Evolutionary conservation across 2,329 filamentous ascomycete species (phyloP), one percentile per base, ranked within the genome.

Genomic region (Cryoendolithus antarcticus): DNA sequence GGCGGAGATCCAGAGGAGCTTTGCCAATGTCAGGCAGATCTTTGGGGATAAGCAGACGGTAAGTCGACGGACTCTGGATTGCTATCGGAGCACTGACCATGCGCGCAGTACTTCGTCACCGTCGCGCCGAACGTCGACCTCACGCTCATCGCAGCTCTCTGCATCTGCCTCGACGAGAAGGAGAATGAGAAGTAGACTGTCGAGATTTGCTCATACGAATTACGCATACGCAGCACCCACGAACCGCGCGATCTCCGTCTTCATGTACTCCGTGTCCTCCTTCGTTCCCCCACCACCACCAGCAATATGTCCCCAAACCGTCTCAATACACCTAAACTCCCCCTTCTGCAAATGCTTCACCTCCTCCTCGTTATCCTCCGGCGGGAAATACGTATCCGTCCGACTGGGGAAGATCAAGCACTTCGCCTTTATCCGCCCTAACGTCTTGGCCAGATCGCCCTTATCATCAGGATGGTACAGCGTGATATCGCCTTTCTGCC

Each of bases 81-180:
- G 8, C 11, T 7, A 11, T 4, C 30, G 4, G 12, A 8, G 12
- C 21, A 34, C 44, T 50, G 32, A 45, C 35, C 7, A 5, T 21
- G 6, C 32, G 12, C 19, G 5, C 31, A 57, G 54, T 84, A 84
- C 47, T 70, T 66, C 1, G 66, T 84, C 4, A 67, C 66, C 1
- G 67, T 83, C 4, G 77, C 77, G 1, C 75, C 78, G 0, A 72
- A 72, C 10, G 73, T 81, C 5, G 80, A 85, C 51, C 67, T 80
- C 58, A 71, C 75, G 3, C 52, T 83, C 34, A 71, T 83, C 47
- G 74, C 68, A 0, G 80, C 78, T 8, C 62, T 83, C 51, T 82
- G 77, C 52, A 75, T 84, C 38, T 76, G 72, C 44, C 61, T 83
- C 43, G 80, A 83, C 46, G 77, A 82, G 66, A 71, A 70, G 62